Evolutionary conservation across 768 basidiomycete species (phyloP), one percentile per base, ranked within the genome.

Genomic region (Amanita muscaria): DNA sequence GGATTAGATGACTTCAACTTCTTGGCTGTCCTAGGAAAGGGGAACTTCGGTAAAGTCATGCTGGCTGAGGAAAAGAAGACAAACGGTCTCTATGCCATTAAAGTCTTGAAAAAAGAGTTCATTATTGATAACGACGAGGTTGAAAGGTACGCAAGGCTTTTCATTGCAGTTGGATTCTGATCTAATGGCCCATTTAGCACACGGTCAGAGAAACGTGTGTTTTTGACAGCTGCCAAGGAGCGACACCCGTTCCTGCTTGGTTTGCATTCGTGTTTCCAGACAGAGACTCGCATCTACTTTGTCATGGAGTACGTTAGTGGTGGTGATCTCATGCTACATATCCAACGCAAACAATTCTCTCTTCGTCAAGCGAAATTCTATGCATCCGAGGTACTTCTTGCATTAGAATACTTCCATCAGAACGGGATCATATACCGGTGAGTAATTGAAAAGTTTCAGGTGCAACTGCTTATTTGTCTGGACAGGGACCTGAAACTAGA

Each of bases 11-110:
- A 98, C 61, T 99, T 99, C 74, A 98, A 98, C 57, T 98, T 99
- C 74, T 68, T 99, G 44, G 92, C 96, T 19, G 96, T 99, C 12
- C 78, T 99, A 29, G 96, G 96, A 40, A 98, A 98, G 66, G 96
- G 96, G 55, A 99, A 98, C 65, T 99, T 99, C 59, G 96, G 96
- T 46, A 99, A 99, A 64, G 96, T 99, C 65, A 99, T 99, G 96
- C 68, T 99, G 48, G 96, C 96, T 8, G 96, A 99, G 65, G 96
- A 99, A 73, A 99, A 99, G 78, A 81, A 74, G 62, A 76, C 80
- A 40, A 88, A 79, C 54, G 79, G 76, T 40, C 64, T 98, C 45
- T 98, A 87, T 59, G 96, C 96, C n/a, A 97, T 99, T 72, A 99
- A 99, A 66, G 96, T 99, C n/a, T 61, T 99, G 61, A 99, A 99